Base-by-base conservation (phyloP, 305 asterid species). In the Stenogyne calaminthoides region DNA sequence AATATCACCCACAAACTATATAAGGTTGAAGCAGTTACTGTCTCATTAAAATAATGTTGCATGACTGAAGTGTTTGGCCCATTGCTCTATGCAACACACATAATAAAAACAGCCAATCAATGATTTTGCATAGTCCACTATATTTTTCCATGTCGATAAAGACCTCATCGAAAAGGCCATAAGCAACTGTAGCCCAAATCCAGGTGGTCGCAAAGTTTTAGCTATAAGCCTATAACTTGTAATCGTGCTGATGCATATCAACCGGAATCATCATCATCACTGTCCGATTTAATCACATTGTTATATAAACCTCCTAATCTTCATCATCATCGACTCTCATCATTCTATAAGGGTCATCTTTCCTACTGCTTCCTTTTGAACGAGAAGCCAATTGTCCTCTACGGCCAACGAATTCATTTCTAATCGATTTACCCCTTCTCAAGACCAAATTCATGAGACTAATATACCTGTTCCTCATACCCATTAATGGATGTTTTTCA, bases 121-220 rank as follows among this genome's bases (percentile, higher is more conserved):
- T 90, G 97, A 92, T 78, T 83, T 91, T 59, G 96, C 99, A 80
- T 95, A 88, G 76, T 89, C 99, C 77, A 80, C 80, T 70, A 91
- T 89, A 78, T 82, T 81, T 82, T 91, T 92, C 99, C 98, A 95
- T 20, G 95, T 95, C 66, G 85, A 84, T 76, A 91, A 62, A 92
- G 88, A 58, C 94, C 89, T 84, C 97, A 67, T 87, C 56, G 32
- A 96, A 79, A 84, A 83, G 99, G 36, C 96, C 91, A 71, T 92
- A 85, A 77, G 97, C 99, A 81, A 92, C 98, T 12, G 99, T 92
- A 95, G 88, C 78, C 98, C 99, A 65, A 91, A 95, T 51, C 98
- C 98, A 40, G 82, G 93, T 72, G 97, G 98, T 80, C 87, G 98
- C 84, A 95, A 87, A 52, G 89, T 85, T 77, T 91, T 88, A 40